Percentiles rank a stretch among this genome's conserved stretches.
Evolutionary conservation across 2,329 filamentous ascomycete species (phyloP).

Genomic region (Xylariomycetidae sp.): DNA sequence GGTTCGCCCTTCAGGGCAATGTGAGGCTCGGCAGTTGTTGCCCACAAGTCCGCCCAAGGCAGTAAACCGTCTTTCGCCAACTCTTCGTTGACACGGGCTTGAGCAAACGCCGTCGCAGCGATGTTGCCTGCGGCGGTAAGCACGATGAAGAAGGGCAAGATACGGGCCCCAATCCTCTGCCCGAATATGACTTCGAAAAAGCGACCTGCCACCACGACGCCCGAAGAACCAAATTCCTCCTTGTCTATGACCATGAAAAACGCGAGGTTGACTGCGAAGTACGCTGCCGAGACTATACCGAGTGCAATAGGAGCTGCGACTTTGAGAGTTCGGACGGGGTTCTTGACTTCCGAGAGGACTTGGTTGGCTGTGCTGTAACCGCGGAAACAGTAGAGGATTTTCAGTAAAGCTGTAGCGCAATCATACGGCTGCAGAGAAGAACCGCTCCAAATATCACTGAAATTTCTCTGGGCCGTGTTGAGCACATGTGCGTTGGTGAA

Average conservation of each 20-base stretch:
- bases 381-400: conserved; percentile 52
- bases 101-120: conserved; percentile 42
- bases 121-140: conserved; percentile 45
- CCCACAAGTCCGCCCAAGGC: conserved; percentile 34
- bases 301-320: conserved; percentile 52
- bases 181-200: conserved; percentile 56
- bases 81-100: conserved; percentile 44
- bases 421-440: conserved; percentile 36
- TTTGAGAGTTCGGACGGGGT: conserved; percentile 54
- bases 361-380: conserved; percentile 53
- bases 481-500: conserved; percentile 17
- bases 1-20: too few species aligned
- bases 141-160: conserved; percentile 40
- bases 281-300: conserved; percentile 47
- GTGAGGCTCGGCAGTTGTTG: conserved; percentile 14
- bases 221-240: conserved; percentile 48
- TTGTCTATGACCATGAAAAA: conserved; percentile 56
- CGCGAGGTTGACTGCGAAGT: conserved; percentile 54
- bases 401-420: conserved; percentile 47
- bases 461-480: conserved; percentile 35
- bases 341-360: conserved; percentile 51
- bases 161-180: conserved; percentile 33
- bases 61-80: conserved; percentile 42
- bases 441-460: conserved; percentile 34
- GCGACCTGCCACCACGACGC: conserved; percentile 49